These are phyloP conservation scores for Diaporthe citriasiana DNA, from an alignment of 2,329 filamentous ascomycete species.

Conservation along the genomic window DNA sequence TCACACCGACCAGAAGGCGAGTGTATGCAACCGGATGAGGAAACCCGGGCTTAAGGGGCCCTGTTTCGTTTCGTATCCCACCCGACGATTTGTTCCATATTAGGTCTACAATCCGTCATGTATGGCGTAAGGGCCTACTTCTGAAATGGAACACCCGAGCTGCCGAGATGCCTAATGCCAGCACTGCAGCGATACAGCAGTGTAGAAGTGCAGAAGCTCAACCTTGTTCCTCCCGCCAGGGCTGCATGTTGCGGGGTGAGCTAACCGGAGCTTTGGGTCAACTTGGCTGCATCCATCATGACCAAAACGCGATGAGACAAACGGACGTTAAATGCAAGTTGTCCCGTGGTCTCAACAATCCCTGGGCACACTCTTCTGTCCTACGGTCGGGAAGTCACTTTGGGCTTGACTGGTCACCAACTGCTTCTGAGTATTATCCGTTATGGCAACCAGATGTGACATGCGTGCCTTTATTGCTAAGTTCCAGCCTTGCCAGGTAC, in stretches of 20 bases:
- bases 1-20: neutral
- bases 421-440: neutral
- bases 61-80: neutral
- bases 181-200: neutral
- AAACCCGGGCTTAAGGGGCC: conserved; percentile 2
- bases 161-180: neutral
- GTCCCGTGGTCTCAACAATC: neutral
- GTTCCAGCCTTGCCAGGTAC: neutral
- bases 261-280: neutral
- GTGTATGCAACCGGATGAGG: neutral
- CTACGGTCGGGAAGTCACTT: neutral
- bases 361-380: neutral
- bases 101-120: conserved; percentile 1
- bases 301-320: neutral
- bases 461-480: no score
- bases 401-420: neutral
- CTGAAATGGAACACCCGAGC: neutral
- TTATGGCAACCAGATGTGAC: neutral
- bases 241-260: neutral
- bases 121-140: neutral
- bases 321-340: neutral
- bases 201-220: neutral
- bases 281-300: neutral
- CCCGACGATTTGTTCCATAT: neutral
- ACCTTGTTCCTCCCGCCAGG: neutral